Conservation (phyloP, 2,329 filamentous ascomycete genomes). For the Phialophora macrospora region DNA sequence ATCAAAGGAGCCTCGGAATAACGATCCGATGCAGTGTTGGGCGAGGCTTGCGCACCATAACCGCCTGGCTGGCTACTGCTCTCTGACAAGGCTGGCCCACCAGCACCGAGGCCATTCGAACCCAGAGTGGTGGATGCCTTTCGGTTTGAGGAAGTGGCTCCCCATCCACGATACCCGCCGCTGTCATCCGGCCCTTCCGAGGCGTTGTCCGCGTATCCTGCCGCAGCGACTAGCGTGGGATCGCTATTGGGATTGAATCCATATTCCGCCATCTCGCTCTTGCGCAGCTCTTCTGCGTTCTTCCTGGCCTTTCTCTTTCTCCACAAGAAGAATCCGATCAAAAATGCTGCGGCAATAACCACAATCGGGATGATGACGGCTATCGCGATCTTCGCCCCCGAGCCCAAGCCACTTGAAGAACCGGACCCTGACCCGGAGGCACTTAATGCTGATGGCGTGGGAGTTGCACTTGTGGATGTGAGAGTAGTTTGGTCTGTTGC, state of each 20-base stretch:
- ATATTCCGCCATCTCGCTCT: constrained; percentile 97
- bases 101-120: constrained; percentile 67
- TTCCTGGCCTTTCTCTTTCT: constrained; percentile 84
- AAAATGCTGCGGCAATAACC: constrained; percentile 73
- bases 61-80: constrained; percentile 61
- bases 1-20: constrained; percentile 70
- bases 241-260: constrained; percentile 97
- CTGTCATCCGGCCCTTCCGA: constrained; percentile 80
- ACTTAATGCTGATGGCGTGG: constrained; percentile 37
- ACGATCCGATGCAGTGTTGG: constrained; percentile 70
- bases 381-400: constrained; percentile 77
- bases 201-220: constrained; percentile 57
- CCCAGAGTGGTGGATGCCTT: constrained; percentile 84
- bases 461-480: constrained; percentile 37
- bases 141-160: constrained; percentile 74
- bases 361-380: constrained; percentile 93
- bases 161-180: constrained; percentile 92
- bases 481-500: constrained; percentile 26
- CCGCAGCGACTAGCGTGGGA: constrained; percentile 69
- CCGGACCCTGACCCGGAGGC: constrained; percentile 24
- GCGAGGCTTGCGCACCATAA: constrained; percentile 62
- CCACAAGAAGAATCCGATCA: constrained; percentile 64
- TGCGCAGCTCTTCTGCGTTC: constrained; percentile 81
- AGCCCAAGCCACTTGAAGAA: constrained; percentile 47
- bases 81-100: constrained; percentile 72